Base-by-base conservation (phyloP, 768 basidiomycete species). In the Suillus clintonianus region DNA sequence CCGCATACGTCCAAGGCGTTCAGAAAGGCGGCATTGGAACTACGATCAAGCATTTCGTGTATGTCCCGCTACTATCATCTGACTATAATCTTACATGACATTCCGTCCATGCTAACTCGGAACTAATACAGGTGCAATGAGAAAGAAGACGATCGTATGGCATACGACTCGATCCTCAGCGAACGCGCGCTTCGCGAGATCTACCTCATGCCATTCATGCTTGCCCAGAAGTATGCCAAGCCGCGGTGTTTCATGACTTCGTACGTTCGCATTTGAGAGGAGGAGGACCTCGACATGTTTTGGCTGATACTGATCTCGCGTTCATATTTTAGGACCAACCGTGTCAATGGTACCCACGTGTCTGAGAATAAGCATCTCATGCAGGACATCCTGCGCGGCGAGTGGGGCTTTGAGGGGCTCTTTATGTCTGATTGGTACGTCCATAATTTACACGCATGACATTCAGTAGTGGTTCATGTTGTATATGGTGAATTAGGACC, bases 21-120 rank as follows among this genome's bases (percentile, higher is more conserved):
- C 93, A 95, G 74, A 84, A 74, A 22, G 84, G 85, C n/a, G 91
- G 92, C 1, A 86, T 95, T 51, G 90, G 88, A 22, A 82, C 86
- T 6, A 82, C 89, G 3, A 89, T 94, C 79, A 94, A 94, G 72
- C 93, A 94, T 71, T 94, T 91, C 65, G 86, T 89, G 88, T 89
- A 74, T n/a, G 80, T 69, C 24, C 36, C 14, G 17, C 15, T 45
- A 3, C 58, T 3, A n/a, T 17, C 42, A 55, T 22, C 10, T n/a
- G 1, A 32, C 11, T 30, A 9, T 27, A 36, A 9, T 36, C n/a
- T n/a, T n/a, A n/a, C n/a, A 14, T 17, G 14, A 64, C 54, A 24
- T 11, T 17, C 8, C 24, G 34, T 32, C 19, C 56, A 41, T 51
- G 17, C 42, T 45, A 17, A 24, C 32, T 34, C 4, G 43, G 63